Base-by-base conservation (phyloP, 2,329 filamentous ascomycete species). In the Hymenoscyphus fraxineus region DNA sequence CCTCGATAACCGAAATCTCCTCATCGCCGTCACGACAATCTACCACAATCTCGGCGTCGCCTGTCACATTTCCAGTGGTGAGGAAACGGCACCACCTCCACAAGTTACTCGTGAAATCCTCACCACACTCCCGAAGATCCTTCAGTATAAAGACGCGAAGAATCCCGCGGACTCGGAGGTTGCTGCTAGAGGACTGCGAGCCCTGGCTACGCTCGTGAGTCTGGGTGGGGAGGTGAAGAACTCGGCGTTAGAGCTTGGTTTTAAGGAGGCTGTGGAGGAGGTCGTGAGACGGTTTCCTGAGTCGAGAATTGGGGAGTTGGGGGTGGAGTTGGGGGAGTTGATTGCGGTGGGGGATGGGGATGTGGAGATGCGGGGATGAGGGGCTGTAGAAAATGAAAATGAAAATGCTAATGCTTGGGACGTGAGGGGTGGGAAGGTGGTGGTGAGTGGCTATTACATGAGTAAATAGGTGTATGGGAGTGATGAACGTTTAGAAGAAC, bases 21-120 rank as follows among this genome's bases (percentile, higher is more conserved):
- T 90, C 60, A 88, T 97, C 63, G 94, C 95, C 0, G 81, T 92
- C 19, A 88, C 91, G 0, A 97, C 95, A 0, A 82, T 92, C 0
- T 88, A 90, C 65, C 88, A 98, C 74, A 98, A 99, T 77, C 90
- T 91, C 68, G 83, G 92, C 0, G 92, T 97, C 0, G 82, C 93
- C 12, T 83, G 91, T 5, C 84, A 83, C 9, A 76, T 77, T 4
- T 55, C 67, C 31, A 58, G 58, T 5, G 58, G 64, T 19, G 10
- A 27, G 19, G 47, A 19, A 54, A 19, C n/a, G 4, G 39, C 63
- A 5, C 54, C 66, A 1, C 58, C 67, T 39, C 81, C 83, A 7
- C 76, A 78, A 44, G 80, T 81, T 51, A 75, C 74, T 15, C 67
- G 76, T 74, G 80, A 59, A 75, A 82, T 76, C 75, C 74, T 92